These are phyloP conservation scores for Leishmania braziliensis DNA, from an alignment of 208 protist species.

Conservation along the genomic window DNA sequence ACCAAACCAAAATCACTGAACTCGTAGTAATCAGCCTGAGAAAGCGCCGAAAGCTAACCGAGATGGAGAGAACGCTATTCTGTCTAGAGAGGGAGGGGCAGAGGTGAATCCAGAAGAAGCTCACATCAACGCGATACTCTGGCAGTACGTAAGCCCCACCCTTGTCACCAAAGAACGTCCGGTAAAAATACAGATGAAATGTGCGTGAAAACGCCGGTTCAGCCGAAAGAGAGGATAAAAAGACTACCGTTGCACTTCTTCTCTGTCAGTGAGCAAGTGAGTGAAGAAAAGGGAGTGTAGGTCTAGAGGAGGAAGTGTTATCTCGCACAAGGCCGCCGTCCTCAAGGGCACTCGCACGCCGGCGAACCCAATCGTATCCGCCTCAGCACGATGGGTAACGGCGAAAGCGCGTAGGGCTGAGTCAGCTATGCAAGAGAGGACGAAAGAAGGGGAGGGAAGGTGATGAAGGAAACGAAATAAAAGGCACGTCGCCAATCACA, in stretches of 20 bases:
- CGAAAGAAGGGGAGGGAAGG: background rate
- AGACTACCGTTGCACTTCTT: background rate
- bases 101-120: background rate
- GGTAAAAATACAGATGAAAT: background rate
- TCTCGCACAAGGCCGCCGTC: background rate
- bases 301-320: background rate
- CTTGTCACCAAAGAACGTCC: background rate
- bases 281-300: background rate
- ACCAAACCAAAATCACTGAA: background rate
- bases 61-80: background rate
- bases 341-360: background rate
- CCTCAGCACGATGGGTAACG: background rate
- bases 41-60: background rate
- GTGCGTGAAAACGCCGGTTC: background rate
- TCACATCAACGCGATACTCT: background rate
- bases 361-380: background rate
- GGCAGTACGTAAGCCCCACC: background rate
- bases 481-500: background rate
- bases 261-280: background rate
- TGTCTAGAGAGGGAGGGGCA: background rate
- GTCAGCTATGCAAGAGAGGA: conserved; percentile 3
- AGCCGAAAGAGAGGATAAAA: background rate
- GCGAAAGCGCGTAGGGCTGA: background rate
- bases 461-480: background rate
- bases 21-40: background rate